Evolutionary conservation across 2,329 filamentous ascomycete genomes (phyloP).

Genomic region (Nemania diffusa): DNA sequence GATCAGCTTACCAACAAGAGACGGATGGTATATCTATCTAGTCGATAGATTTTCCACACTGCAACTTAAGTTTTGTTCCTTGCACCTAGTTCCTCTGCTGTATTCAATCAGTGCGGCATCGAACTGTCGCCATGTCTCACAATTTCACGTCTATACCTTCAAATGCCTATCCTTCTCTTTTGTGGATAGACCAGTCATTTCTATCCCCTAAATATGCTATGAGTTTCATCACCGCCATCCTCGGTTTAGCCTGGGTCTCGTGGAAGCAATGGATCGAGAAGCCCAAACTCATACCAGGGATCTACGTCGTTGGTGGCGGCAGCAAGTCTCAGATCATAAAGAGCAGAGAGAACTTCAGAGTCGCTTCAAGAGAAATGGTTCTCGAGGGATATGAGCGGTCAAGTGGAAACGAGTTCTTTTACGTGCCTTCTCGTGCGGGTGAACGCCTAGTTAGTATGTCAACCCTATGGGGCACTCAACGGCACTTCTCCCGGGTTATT

Average conservation of each 20-base stretch:
- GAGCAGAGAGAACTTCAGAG: neutral
- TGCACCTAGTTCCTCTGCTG: neutral
- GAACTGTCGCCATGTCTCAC: neutral
- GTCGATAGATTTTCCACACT: neutral
- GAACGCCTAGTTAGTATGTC: neutral
- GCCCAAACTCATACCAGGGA: neutral
- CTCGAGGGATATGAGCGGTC: neutral
- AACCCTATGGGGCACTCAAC: neutral
- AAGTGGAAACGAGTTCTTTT: neutral
- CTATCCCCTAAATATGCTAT: neutral
- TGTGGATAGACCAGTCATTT: neutral
- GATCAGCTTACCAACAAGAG: neutral
- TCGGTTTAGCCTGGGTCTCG: neutral
- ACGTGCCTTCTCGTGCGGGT: neutral
- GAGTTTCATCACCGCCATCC: neutral
- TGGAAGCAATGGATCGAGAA: neutral
- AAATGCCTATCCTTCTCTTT: neutral
- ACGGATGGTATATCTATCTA: neutral
- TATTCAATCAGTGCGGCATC: neutral
- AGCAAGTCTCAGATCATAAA: neutral
- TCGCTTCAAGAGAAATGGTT: neutral
- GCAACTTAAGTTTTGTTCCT: neutral
- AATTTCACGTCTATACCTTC: neutral
- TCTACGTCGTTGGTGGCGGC: neutral
- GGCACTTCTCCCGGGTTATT: neutral